Evolutionary conservation across 257 asterid species (phyloP).

Genomic region (Petrea volubilis): DNA sequence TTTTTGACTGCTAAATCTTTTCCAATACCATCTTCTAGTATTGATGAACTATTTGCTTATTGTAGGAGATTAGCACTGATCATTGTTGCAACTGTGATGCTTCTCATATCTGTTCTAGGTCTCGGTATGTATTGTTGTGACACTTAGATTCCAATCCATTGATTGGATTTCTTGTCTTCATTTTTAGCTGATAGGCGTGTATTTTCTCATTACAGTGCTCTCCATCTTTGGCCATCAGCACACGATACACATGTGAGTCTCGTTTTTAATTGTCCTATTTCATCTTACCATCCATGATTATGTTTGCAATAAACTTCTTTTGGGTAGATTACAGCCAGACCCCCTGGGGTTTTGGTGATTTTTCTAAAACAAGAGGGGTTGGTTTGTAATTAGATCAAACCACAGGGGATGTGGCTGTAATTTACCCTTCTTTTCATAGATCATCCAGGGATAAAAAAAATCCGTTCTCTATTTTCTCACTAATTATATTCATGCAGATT

Average conservation of each 20-base stretch:
- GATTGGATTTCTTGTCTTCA: constrained; percentile 2
- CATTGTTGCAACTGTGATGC: constrained; percentile 78
- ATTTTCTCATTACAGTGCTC: constrained; percentile 50
- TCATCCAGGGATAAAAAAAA: too few relatives aligned
- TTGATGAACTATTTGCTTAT: constrained; percentile 19
- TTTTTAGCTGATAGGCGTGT: constrained; percentile 9
- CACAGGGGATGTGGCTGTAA: too few relatives aligned
- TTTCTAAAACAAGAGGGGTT: too few relatives aligned
- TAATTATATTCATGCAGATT: constrained; percentile 55
- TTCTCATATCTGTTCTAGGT: constrained; percentile 75
- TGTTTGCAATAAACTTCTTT: not conserved
- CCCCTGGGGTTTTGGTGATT: too few relatives aligned
- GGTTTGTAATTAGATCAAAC: too few relatives aligned
- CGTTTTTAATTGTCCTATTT: not conserved
- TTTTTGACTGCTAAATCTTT: not conserved
- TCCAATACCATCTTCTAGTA: constrained; percentile 7
- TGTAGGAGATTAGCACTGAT: constrained; percentile 75
- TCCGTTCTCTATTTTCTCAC: constrained; percentile 15
- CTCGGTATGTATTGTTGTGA: constrained; percentile 59
- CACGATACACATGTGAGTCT: constrained; percentile 68
- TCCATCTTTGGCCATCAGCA: constrained; percentile 84
- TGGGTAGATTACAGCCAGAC: too few relatives aligned
- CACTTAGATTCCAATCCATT: not conserved
- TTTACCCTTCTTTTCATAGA: too few relatives aligned
- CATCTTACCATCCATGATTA: not conserved